Evolutionary conservation across 75 land plant genomes (phyloP), one percentile per base, ranked within the genome.

Genomic region (Pinus taeda): DNA sequence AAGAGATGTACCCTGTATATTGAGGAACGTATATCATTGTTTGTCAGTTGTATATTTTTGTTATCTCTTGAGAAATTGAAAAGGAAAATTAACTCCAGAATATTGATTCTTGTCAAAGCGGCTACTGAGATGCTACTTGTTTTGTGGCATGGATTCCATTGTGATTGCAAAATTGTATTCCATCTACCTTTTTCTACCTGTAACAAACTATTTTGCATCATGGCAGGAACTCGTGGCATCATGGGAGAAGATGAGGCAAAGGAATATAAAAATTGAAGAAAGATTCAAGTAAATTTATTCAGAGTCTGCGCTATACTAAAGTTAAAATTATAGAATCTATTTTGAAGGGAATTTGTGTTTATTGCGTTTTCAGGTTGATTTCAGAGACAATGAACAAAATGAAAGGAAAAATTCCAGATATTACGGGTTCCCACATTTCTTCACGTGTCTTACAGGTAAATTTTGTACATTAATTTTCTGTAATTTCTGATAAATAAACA

Each of bases 161-260:
- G 55, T 9, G 11, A 11, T 49, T 49, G 12, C 55, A 49, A 49
- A 49, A 49, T 9, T 49, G 55, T 49, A 49, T 49, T 49, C 11
- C 12, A 49, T 49, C 55, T 49, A 11, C 55, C 55, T 49, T 49
- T 12, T 49, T 11, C 12, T 49, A 49, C 55, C 55, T 9, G 12
- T 9, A 49, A 49, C 55, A 49, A 49, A 9, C 9, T 49, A 49
- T 49, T 49, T 49, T 49, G 55, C 55, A 49, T 49, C 55, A 9
- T 49, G 55, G 22, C 80, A 96, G 98, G 96, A 96, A 71, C 87
- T 93, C 57, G 90, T 88, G 9, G 60, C 42, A 49, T 76, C 90
- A 17, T 96, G 98, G 98, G 98, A 96, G 75, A 93, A 93, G 63
- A 90, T 91, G 90, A 81, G 98, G 64, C 78, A 83, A 8, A 83